Conservation (phyloP, 2,329 filamentous ascomycete species). For the Mycosphaerelloides madeirae region DNA sequence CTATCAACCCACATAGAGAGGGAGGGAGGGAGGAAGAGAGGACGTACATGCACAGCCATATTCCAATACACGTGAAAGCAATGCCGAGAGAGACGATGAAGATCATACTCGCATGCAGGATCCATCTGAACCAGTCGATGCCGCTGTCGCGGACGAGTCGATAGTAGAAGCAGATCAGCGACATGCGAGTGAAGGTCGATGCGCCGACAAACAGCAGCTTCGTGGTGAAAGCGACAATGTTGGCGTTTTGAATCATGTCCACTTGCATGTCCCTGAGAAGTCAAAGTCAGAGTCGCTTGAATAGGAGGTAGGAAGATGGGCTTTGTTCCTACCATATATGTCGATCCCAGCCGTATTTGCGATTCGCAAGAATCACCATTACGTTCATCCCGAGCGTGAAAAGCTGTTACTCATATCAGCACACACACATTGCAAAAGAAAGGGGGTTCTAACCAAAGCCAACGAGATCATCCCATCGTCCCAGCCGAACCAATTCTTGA, state of each 20-base stretch:
- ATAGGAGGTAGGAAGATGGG: no score
- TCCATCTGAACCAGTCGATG: conserved; percentile 36
- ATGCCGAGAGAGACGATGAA: conserved; percentile 38
- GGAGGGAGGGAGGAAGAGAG: no score
- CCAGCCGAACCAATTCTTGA: conserved; percentile 41
- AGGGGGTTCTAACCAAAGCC: conserved; percentile 31
- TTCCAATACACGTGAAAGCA: conserved; percentile 33
- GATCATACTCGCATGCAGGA: conserved; percentile 36
- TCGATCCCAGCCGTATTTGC: conserved; percentile 39
- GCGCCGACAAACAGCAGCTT: conserved; percentile 41
- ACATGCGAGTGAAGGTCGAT: conserved; percentile 41
- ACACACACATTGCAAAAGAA: background rate
- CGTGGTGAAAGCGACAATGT: conserved; percentile 39
- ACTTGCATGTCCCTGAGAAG: background rate
- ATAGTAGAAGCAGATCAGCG: conserved; percentile 45
- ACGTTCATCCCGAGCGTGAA: background rate
- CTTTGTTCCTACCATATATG: conserved; percentile 44
- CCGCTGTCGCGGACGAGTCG: conserved; percentile 40
- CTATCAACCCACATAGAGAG: no score
- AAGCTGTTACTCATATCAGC: background rate
- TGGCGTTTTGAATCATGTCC: conserved; percentile 21
- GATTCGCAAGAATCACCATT: conserved; percentile 40
- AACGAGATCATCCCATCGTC: conserved; percentile 41
- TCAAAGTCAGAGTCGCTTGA: no score
- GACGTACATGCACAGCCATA: conserved; percentile 39